Evolutionary conservation across 306 rosid genomes (phyloP).

Genomic region (Acacia crassicarpa): DNA sequence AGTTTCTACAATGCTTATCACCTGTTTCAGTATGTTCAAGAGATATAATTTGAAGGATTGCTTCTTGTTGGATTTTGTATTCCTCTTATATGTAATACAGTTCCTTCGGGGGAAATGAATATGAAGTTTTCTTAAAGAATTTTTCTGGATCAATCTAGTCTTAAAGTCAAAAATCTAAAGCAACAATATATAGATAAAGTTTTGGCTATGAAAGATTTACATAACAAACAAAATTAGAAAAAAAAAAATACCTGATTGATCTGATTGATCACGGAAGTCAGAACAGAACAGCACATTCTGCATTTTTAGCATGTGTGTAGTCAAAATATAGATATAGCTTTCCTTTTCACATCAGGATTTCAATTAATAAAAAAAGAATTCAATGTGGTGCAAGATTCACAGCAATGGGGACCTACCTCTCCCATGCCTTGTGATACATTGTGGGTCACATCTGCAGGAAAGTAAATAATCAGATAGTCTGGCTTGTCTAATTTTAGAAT

Average conservation of each 20-base stretch:
- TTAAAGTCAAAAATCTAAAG: slow-evolving; percentile 3
- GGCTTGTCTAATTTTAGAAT: neutral
- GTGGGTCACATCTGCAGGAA: slow-evolving; percentile 56
- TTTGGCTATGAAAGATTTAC: neutral
- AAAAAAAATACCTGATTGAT: slow-evolving; percentile 57
- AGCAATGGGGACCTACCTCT: slow-evolving; percentile 51
- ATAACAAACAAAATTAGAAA: slow-evolving; percentile 11
- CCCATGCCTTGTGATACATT: slow-evolving; percentile 52
- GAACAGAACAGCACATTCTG: slow-evolving; percentile 70
- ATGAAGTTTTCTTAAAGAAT: neutral
- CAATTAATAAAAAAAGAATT: slow-evolving; percentile 7
- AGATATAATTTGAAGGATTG: neutral
- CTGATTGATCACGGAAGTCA: slow-evolving; percentile 57
- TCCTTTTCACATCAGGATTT: slow-evolving; percentile 8
- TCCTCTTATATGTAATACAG: neutral
- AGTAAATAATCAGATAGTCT: slow-evolving; percentile 33
- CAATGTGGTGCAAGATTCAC: slow-evolving; percentile 16
- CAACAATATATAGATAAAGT: neutral
- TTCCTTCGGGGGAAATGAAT: neutral
- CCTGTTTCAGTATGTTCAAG: neutral
- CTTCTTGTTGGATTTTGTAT: neutral
- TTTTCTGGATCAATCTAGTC: slow-evolving; percentile 2
- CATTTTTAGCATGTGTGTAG: slow-evolving; percentile 33
- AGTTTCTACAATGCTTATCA: neutral
- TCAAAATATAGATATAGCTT: slow-evolving; percentile 16